Conservation (phyloP, 305 asterid genomes). For the Nicotiana rustica region DNA sequence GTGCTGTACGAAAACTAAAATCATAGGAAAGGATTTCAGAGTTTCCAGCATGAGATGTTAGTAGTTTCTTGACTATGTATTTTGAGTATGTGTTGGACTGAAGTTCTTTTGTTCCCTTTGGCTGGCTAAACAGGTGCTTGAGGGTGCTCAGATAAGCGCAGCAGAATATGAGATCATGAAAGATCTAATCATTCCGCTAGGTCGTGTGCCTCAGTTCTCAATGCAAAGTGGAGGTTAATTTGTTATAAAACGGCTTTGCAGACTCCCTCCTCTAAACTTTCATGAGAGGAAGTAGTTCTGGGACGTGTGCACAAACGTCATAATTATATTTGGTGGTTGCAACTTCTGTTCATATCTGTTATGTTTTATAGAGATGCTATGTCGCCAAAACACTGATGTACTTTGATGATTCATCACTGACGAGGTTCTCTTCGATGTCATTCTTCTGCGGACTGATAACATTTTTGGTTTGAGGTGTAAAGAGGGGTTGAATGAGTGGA, state of each 20-base stretch:
- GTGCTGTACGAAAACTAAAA: neutral
- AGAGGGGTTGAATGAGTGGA: neutral
- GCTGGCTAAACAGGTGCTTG: slow-evolving; percentile 59
- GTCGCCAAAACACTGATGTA: neutral
- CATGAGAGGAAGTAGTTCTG: neutral
- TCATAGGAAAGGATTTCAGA: neutral
- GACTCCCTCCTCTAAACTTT: neutral
- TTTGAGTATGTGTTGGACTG: neutral
- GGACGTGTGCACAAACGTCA: neutral
- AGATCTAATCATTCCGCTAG: slow-evolving; percentile 85
- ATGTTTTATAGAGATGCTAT: slow-evolving; percentile 15
- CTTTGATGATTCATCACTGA: neutral
- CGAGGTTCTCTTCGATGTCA: neutral
- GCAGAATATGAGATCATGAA: slow-evolving; percentile 88
- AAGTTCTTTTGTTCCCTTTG: slow-evolving; percentile 29
- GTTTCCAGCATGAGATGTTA: neutral
- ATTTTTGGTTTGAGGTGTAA: neutral
- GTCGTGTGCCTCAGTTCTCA: slow-evolving; percentile 79
- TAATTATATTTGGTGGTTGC: slow-evolving; percentile 7
- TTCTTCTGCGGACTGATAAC: neutral
- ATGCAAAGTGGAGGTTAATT: slow-evolving; percentile 79
- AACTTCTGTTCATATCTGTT: slow-evolving; percentile 16
- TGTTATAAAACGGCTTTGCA: neutral
- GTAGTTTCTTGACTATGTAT: neutral
- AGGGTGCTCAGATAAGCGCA: slow-evolving; percentile 65